Percentiles rank a stretch among this genome's conserved stretches.
Conservation (phyloP, 2,329 filamentous ascomycete genomes). For the Neonectria magnoliae region DNA sequence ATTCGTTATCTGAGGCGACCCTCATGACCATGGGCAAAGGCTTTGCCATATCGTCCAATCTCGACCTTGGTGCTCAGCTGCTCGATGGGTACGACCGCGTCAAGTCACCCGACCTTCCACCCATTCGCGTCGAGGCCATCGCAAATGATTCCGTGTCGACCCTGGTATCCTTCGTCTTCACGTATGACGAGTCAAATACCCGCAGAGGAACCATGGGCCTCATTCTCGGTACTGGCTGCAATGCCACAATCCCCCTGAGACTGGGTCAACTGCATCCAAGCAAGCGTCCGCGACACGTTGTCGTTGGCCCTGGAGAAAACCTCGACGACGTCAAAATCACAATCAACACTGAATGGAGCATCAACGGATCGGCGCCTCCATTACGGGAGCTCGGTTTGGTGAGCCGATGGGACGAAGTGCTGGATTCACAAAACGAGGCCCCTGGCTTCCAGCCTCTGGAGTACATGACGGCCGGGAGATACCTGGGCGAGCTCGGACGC, state of each 20-base stretch:
- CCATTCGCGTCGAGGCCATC: constrained; percentile 77
- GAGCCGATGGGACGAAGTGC: constrained; percentile 74
- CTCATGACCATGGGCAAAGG: constrained; percentile 78
- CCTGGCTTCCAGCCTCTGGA: constrained; percentile 85
- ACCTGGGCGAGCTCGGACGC: constrained; percentile 79
- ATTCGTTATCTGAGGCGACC: constrained; percentile 68
- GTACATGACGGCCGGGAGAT: constrained; percentile 84
- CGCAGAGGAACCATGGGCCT: constrained; percentile 80
- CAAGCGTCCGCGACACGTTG: constrained; percentile 66
- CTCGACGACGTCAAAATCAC: constrained; percentile 71
- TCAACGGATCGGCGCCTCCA: constrained; percentile 77
- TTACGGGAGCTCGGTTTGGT: constrained; percentile 71
- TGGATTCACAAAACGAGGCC: constrained; percentile 73
- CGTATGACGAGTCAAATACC: constrained; percentile 67
- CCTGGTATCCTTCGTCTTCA: constrained; percentile 79
- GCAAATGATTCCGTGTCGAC: constrained; percentile 86
- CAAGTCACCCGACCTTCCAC: constrained; percentile 63
- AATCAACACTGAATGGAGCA: constrained; percentile 87
- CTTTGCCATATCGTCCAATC: constrained; percentile 68
- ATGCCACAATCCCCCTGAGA: constrained; percentile 80
- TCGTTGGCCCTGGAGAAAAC: constrained; percentile 57
- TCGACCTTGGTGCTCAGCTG: constrained; percentile 69
- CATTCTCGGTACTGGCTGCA: constrained; percentile 84
- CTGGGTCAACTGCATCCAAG: constrained; percentile 68
- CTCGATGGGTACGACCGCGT: constrained; percentile 66